Evolutionary conservation across 441 rosid genomes (phyloP).

Genomic region (Pelargonium cotyledonis): DNA sequence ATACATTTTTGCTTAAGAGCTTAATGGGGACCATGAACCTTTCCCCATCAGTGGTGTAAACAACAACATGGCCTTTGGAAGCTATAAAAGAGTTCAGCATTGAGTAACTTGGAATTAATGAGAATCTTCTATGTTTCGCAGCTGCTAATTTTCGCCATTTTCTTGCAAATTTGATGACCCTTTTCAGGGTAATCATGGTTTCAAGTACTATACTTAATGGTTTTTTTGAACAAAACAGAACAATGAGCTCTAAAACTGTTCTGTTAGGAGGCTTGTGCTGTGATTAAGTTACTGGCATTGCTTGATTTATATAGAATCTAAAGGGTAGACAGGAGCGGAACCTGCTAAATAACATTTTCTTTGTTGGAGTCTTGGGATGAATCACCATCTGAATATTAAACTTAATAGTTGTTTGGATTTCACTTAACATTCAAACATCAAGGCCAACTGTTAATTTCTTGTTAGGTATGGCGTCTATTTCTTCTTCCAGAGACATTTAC

Average conservation of each 20-base stretch:
- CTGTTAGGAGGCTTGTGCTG: neutral
- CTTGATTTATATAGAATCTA: neutral
- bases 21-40: slow-evolving; percentile 17
- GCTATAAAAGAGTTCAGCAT: slow-evolving; percentile 4
- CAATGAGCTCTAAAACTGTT: no score
- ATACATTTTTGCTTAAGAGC: slow-evolving; percentile 5
- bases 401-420: no score
- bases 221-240: no score
- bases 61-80: slow-evolving; percentile 12
- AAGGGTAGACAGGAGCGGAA: neutral
- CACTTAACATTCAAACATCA: no score
- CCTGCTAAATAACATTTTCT: no score
- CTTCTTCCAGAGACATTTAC: no score
- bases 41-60: slow-evolving; percentile 13
- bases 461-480: no score
- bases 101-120: neutral
- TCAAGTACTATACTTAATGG: no score
- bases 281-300: neutral
- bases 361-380: no score
- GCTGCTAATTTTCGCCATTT: slow-evolving; percentile 16
- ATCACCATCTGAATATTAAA: no score
- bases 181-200: slow-evolving; percentile 14
- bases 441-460: no score
- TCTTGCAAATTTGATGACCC: neutral
- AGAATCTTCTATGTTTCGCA: neutral